Base-by-base conservation (phyloP, 2,329 filamentous ascomycete species). In the Beauveria rudraprayagi region DNA sequence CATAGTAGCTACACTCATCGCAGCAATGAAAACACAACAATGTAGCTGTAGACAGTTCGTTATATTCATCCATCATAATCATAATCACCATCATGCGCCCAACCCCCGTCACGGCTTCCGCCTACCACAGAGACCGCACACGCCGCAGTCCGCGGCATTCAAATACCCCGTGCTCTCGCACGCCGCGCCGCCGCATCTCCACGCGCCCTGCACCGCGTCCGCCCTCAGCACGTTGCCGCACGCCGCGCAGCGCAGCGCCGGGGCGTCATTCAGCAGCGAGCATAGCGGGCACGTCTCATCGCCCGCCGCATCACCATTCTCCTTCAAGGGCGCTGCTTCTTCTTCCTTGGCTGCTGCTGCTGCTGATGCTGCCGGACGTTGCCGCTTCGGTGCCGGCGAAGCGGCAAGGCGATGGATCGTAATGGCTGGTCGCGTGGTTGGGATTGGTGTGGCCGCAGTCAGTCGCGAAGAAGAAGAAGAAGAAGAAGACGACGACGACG, bases 201-300 rank as follows among this genome's bases (percentile, higher is more conserved):
- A 93, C n/a, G 81, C 74, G 19, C 77, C 73, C 0, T 79, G 74
- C 50, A 86, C 77, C 55, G 80, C 79, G 0, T 73, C 68, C 0
- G 78, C 73, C 50, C 83, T 78, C 2, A 93, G 74, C 1, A 92
- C 89, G 65, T 93, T 84, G 26, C 85, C 81, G 71, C 91, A 94
- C 58, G 87, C 80, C 8, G 73, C 73, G 70, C 91, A 94, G 4
- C 83, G 88, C 2, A 84, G 72, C 8, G 82, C 76, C 9, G 69
- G 67, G 0, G 69, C 53, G 6, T 79, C 74, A 69, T 91, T 92
- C 56, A 76, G 74, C 56, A 88, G 82, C 0, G 89, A 91, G 72
- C 91, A 95, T 60, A 89, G 76, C 0, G 80, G 75, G 68, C 89
- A 89, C 55, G 63, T 58, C 28, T 22, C 37, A 17, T n/a, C 16